phyloP scores from a whole-genome alignment of 2,329 filamentous ascomycete species.

The Aspergillus pseudotamarii region DNA sequence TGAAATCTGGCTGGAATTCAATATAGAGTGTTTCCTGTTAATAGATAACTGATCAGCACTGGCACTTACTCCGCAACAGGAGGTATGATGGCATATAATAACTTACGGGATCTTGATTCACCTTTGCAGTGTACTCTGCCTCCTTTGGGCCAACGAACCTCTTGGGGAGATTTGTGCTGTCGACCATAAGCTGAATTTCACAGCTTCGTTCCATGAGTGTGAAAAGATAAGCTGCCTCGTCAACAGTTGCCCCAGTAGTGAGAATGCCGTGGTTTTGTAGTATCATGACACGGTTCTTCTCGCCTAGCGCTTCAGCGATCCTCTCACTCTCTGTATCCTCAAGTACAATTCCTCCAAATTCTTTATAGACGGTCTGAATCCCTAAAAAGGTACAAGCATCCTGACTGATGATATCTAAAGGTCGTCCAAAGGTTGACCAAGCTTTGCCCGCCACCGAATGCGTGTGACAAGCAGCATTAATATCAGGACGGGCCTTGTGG shows the following conservation, averaged over 20 bases:
- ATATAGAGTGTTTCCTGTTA: too few relatives aligned
- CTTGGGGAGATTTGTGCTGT: conserved; percentile 62
- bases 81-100: too few relatives aligned
- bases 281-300: conserved; percentile 23
- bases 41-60: too few relatives aligned
- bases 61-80: too few relatives aligned
- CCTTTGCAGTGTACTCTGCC: conserved; percentile 20
- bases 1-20: too few relatives aligned
- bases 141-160: conserved; percentile 53
- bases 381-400: conserved; percentile 65
- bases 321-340: conserved; percentile 64
- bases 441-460: conserved; percentile 51
- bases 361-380: conserved; percentile 27
- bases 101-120: too few relatives aligned
- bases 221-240: conserved; percentile 73
- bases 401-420: conserved; percentile 50
- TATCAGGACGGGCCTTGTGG: conserved; percentile 58
- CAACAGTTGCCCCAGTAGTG: conserved; percentile 69
- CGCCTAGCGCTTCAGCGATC: conserved; percentile 40
- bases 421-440: conserved; percentile 47
- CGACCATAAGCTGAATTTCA: conserved; percentile 67
- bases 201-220: conserved; percentile 70
- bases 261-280: conserved; percentile 45
- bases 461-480: conserved; percentile 50
- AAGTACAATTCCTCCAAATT: conserved; percentile 49